Percentiles rank a stretch among this genome's conserved stretches.
phyloP scores from a whole-genome alignment of 83 land plant species.

The Isoetes engelmannii region DNA sequence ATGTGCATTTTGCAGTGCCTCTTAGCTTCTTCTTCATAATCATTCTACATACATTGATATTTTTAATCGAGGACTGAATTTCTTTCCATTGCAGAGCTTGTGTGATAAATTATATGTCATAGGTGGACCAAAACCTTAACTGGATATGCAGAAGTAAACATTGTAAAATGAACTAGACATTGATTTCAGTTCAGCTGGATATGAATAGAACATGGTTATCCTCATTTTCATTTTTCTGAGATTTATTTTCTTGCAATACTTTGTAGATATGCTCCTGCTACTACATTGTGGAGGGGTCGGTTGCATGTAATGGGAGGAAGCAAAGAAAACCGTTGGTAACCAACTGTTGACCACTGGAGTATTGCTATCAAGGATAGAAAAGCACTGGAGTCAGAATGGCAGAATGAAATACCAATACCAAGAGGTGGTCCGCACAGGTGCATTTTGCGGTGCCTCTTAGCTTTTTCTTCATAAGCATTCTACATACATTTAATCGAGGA shows the following conservation, averaged over 20 bases:
- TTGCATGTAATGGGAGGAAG: conserved; percentile 99
- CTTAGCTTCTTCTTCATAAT: no score
- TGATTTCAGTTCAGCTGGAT: no score
- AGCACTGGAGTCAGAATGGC: conserved; percentile 72
- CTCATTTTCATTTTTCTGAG: no score
- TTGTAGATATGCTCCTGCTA: conserved; percentile 94
- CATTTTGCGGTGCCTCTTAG: not conserved
- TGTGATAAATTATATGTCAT: no score
- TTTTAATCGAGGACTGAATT: no score
- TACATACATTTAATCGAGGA: not conserved
- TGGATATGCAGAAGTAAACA: no score
- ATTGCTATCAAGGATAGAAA: conserved; percentile 79
- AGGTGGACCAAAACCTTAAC: no score
- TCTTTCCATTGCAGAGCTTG: no score
- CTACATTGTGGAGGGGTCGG: conserved; percentile 93
- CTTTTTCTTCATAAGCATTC: conserved; percentile 3
- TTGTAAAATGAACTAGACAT: no score
- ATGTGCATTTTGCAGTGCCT: conserved; percentile 45
- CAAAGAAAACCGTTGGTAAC: conserved; percentile 86
- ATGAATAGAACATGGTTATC: no score
- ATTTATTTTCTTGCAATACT: no score
- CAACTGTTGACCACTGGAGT: conserved; percentile 92
- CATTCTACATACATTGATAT: no score
- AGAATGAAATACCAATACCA: conserved; percentile 73
- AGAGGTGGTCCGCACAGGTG: conserved; percentile 99